phyloP scores from a whole-genome alignment of 768 basidiomycete genomes.

The Chlorophyllum brunneum region DNA sequence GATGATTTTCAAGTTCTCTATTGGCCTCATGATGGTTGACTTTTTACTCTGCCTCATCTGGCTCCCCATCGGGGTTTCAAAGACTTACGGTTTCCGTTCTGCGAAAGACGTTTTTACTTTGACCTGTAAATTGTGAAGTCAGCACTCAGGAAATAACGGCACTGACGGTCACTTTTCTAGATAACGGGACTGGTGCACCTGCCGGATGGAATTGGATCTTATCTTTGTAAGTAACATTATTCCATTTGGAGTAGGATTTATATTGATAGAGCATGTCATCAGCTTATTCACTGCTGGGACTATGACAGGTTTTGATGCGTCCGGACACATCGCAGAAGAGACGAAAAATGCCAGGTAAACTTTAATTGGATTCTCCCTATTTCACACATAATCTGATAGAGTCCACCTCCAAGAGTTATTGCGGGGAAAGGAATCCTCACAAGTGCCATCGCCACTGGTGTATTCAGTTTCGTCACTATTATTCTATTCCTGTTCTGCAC shows the following conservation, averaged over 20 bases:
- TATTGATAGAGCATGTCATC: slow-evolving; percentile 8
- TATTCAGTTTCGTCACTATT: slow-evolving; percentile 73
- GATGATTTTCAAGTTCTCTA: slow-evolving; percentile 69
- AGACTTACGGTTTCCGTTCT: slow-evolving; percentile 84
- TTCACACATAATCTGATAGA: slow-evolving; percentile 1
- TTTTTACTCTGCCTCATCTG: slow-evolving; percentile 87
- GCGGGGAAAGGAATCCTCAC: slow-evolving; percentile 81
- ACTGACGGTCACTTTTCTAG: slow-evolving; percentile 30
- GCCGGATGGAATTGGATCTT: slow-evolving; percentile 91
- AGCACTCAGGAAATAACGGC: not conserved
- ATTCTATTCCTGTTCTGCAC: slow-evolving; percentile 85
- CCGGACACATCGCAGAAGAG: slow-evolving; percentile 86
- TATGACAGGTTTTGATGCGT: slow-evolving; percentile 88
- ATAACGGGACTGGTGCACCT: slow-evolving; percentile 86
- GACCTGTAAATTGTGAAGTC: slow-evolving; percentile 52
- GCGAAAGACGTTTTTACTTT: slow-evolving; percentile 81
- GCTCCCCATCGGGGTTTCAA: slow-evolving; percentile 88
- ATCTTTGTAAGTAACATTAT: slow-evolving; percentile 53
- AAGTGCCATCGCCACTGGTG: slow-evolving; percentile 73
- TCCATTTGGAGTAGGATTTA: not conserved
- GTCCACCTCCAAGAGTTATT: slow-evolving; percentile 45
- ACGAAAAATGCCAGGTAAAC: slow-evolving; percentile 72
- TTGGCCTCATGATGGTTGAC: slow-evolving; percentile 76
- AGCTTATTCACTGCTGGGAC: slow-evolving; percentile 87
- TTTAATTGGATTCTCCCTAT: not conserved